Percentiles rank a stretch among this genome's conserved stretches.
Evolutionary conservation across 2,329 filamentous ascomycete species (phyloP).

Genomic region (Microsporum ferrugineum): DNA sequence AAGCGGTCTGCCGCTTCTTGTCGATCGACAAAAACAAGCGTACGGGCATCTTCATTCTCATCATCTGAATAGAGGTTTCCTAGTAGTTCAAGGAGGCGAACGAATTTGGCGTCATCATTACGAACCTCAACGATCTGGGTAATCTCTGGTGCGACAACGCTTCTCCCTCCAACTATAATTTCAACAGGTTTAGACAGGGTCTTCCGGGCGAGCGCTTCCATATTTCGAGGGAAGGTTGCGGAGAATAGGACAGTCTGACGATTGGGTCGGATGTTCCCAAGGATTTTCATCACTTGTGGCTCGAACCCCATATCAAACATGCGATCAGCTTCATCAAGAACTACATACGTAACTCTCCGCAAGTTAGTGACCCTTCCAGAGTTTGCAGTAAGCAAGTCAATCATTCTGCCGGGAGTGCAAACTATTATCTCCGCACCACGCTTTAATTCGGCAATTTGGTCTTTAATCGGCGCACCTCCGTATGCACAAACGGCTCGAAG

Average conservation of each 20-base stretch:
- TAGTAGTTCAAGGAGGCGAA: conserved; percentile 71
- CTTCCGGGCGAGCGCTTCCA: conserved; percentile 83
- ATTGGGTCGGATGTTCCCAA: conserved; percentile 81
- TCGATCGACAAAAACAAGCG: conserved; percentile 81
- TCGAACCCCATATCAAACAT: conserved; percentile 99
- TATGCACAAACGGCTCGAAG: conserved; percentile 86
- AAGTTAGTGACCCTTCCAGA: conserved; percentile 89
- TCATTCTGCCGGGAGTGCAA: conserved; percentile 88
- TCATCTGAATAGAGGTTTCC: conserved; percentile 65
- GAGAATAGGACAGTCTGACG: conserved; percentile 93
- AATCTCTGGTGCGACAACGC: conserved; percentile 57
- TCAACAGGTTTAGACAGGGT: conserved; percentile 75
- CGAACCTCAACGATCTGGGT: conserved; percentile 85
- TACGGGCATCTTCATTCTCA: conserved; percentile 76
- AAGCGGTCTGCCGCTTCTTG: conserved; percentile 81
- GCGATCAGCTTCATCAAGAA: conserved; percentile 91
- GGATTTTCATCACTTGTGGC: conserved; percentile 93
- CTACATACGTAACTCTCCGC: conserved; percentile 78
- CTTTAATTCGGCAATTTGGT: conserved; percentile 94
- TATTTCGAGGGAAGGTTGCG: conserved; percentile 87
- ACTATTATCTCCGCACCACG: conserved; percentile 91
- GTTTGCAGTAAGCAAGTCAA: conserved; percentile 87
- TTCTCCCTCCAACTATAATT: conserved; percentile 82
- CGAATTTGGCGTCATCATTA: conserved; percentile 70
- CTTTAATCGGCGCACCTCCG: conserved; percentile 88